A percentile compares a stretch with the other conserved stretches of the same genome.
phyloP scores from a whole-genome alignment of 2,329 filamentous ascomycete genomes.

The Aspergillus proliferans region DNA sequence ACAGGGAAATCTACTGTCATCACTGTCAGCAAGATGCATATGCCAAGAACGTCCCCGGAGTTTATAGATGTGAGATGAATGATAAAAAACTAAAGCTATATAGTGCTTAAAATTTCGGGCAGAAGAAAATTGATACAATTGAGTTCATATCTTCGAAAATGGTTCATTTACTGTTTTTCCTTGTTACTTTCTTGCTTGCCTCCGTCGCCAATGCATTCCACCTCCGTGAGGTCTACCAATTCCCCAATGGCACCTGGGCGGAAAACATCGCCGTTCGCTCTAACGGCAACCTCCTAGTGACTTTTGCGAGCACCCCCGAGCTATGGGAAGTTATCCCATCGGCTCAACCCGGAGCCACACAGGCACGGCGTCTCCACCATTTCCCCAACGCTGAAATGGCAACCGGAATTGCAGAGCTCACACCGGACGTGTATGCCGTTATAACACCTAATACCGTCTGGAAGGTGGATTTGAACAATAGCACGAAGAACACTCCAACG shows the following conservation, averaged over 20 bases:
- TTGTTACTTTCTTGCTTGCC: neutral
- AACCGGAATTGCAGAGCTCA: conserved; percentile 11
- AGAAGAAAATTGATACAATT: neutral
- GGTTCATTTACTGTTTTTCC: neutral
- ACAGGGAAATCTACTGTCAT: neutral
- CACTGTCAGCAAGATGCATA: neutral
- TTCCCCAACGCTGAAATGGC: conserved; percentile 7
- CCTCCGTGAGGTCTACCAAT: conserved; percentile 13
- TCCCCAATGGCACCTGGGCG: conserved; percentile 24
- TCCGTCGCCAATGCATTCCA: neutral
- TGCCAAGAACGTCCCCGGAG: neutral
- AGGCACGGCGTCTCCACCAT: conserved; percentile 6
- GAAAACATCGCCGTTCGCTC: conserved; percentile 27
- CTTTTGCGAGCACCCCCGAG: conserved; percentile 11
- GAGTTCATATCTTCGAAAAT: neutral
- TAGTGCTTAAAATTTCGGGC: neutral
- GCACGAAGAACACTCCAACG: neutral
- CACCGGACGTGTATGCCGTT: conserved; percentile 11
- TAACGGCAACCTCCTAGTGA: conserved; percentile 28
- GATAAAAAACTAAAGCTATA: neutral
- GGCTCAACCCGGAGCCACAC: conserved; percentile 1
- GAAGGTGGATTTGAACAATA: conserved; percentile 9
- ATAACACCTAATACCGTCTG: conserved; percentile 12
- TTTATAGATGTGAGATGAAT: neutral
- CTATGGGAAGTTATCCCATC: conserved; percentile 10